Base-by-base conservation (phyloP, 2,329 filamentous ascomycete genomes). In the Neodidymelliopsis sp. region DNA sequence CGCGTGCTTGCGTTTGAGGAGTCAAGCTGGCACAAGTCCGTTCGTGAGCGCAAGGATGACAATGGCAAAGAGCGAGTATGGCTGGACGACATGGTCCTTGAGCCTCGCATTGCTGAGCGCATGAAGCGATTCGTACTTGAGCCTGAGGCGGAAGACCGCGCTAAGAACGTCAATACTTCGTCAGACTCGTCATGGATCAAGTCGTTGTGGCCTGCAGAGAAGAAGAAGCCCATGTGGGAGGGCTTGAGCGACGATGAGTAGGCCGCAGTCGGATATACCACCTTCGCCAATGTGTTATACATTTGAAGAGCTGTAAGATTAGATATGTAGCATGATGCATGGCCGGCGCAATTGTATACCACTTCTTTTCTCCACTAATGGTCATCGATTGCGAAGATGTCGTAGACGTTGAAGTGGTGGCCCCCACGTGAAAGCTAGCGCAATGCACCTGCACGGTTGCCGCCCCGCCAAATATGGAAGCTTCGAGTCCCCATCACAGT, bases 11-110 rank as follows among this genome's bases (percentile, higher is more conserved):
- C 79, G 27, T 75, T 84, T 25, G 91, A 94, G 75, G 91, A 96
- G 75, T 75, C 74, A 33, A 84, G 93, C 69, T 96, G 91, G 91
- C 86, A 88, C 71, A 96, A 95, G 75, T 85, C 82, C n/a, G 83
- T 86, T 5, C 86, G 83, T 74, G 66, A 81, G 67, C 68, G 76
- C 65, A 74, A 81, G 70, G 62, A 75, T 66, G 78, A 81, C 41
- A 75, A 75, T 49, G 77, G 77, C 46, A 74, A 74, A 28, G 77
- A 80, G 46, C 84, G 82, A 62, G 86, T 92, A 38, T 96, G 90
- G 89, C 73, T 88, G 7, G 84, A 87, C 43, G 82, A 86, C 9
- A 77, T 97, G 41, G 85, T 89, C 2, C 69, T 96, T 8, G 92
- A 99, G 69, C 75, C 84, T 10, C 82, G 92, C 27, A 86, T 97